Percentiles rank a stretch among this genome's conserved stretches.
These are phyloP conservation scores for Nymphaea thermarum DNA, from an alignment of 164 flowering plant species.

Conservation along the genomic window DNA sequence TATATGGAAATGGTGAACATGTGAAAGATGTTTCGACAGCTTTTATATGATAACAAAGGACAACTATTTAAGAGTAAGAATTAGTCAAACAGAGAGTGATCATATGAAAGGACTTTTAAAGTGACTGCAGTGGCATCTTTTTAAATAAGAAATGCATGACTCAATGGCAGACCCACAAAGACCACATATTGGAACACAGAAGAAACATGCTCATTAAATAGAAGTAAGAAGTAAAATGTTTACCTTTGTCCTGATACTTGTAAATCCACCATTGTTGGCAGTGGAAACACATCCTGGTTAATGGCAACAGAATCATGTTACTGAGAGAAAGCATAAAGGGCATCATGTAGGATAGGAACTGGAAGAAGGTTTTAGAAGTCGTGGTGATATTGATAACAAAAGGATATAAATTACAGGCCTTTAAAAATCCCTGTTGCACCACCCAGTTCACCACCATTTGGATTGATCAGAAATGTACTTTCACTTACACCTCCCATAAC, in stretches of 20 bases:
- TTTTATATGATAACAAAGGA: too few relatives aligned
- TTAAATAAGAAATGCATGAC: too few relatives aligned
- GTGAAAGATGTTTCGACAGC: not conserved
- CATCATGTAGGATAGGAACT: too few relatives aligned
- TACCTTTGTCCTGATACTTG: slow-evolving; percentile 87
- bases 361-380: too few relatives aligned
- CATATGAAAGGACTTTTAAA: too few relatives aligned
- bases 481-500: slow-evolving; percentile 99
- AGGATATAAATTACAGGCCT: not conserved
- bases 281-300: slow-evolving; percentile 73
- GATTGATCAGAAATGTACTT: slow-evolving; percentile 67
- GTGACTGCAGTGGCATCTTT: too few relatives aligned
- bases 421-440: slow-evolving; percentile 35
- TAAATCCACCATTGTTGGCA: slow-evolving; percentile 89
- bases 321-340: not conserved
- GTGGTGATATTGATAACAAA: too few relatives aligned
- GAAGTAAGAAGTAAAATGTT: not conserved
- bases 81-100: too few relatives aligned
- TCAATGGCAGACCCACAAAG: not conserved
- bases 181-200: not conserved
- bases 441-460: slow-evolving; percentile 67
- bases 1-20: not conserved
- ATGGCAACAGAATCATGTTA: not conserved
- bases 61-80: too few relatives aligned
- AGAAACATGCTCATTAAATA: not conserved